Evolutionary conservation across 306 rosid genomes (phyloP).

Genomic region (Prunus mira): DNA sequence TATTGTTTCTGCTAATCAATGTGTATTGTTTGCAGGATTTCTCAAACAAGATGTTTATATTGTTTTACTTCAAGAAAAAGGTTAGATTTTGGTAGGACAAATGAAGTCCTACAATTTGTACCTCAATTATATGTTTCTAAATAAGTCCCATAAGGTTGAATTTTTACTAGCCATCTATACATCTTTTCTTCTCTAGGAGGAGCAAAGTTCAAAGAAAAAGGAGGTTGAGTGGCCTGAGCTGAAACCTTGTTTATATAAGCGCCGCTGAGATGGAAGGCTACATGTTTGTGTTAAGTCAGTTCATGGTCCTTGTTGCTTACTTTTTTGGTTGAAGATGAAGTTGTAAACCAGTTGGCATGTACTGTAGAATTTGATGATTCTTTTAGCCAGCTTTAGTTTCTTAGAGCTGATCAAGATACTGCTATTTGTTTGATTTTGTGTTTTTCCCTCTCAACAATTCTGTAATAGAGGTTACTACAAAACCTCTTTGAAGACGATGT

Average conservation of each 20-base stretch:
- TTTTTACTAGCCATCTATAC: neutral
- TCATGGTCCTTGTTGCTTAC: neutral
- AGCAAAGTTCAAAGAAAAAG: conserved; percentile 41
- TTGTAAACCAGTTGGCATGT: neutral
- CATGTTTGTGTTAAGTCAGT: neutral
- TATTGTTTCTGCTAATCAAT: conserved; percentile 32
- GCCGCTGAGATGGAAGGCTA: conserved; percentile 45
- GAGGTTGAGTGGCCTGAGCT: conserved; percentile 80
- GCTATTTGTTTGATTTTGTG: neutral
- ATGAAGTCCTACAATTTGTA: conserved; percentile 3
- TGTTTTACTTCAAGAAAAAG: conserved; percentile 84
- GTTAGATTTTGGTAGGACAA: conserved; percentile 28
- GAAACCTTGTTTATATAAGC: conserved; percentile 93
- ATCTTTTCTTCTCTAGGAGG: conserved; percentile 43
- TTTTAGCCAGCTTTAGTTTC: neutral
- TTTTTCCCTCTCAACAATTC: neutral
- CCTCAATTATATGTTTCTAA: neutral
- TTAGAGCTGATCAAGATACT: neutral
- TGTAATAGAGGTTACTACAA: neutral
- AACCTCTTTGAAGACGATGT: too few relatives aligned
- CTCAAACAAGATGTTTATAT: conserved; percentile 84
- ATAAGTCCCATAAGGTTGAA: neutral
- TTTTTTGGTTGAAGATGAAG: neutral
- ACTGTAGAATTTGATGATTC: neutral
- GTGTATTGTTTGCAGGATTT: conserved; percentile 58